Conservation (phyloP, 192 early-diverging fungal species). For the Entomortierella lignicola region DNA sequence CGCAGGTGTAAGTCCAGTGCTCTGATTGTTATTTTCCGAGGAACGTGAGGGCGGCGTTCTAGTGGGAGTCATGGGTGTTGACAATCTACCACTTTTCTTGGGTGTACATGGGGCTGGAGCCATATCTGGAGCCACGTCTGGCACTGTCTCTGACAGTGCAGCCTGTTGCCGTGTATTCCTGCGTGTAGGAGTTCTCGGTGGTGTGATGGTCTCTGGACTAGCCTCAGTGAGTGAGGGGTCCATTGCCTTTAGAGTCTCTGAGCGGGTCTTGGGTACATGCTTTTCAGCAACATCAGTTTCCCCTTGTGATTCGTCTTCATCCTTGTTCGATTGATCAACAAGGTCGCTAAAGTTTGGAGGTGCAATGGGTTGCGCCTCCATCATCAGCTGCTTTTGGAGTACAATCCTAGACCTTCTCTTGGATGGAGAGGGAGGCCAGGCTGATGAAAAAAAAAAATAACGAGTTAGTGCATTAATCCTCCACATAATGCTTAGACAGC, state of each 20-base stretch:
- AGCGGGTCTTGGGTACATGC: neutral
- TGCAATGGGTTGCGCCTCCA: neutral
- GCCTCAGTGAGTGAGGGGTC: neutral
- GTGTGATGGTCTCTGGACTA: slow-evolving; percentile 12
- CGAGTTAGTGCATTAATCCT: neutral
- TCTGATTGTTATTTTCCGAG: slow-evolving; percentile 5
- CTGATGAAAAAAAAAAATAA: neutral
- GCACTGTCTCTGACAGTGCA: neutral
- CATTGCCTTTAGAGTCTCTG: neutral
- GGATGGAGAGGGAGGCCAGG: slow-evolving; percentile 16
- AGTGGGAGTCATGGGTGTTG: slow-evolving; percentile 12
- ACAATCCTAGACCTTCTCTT: slow-evolving; percentile 22
- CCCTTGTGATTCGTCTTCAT: neutral
- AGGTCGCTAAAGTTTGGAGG: slow-evolving; percentile 9
- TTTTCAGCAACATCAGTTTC: neutral
- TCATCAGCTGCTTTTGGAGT: neutral
- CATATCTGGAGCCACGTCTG: neutral
- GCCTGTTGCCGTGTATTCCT: slow-evolving; percentile 7
- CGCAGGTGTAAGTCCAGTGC: slow-evolving; percentile 35
- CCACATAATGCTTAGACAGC: neutral
- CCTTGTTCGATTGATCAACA: neutral
- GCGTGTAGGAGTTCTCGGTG: slow-evolving; percentile 30
- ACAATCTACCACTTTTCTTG: neutral
- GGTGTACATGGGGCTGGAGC: slow-evolving; percentile 4
- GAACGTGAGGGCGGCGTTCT: neutral